Base-by-base conservation (phyloP, 768 basidiomycete genomes). In the Collybia nuda region DNA sequence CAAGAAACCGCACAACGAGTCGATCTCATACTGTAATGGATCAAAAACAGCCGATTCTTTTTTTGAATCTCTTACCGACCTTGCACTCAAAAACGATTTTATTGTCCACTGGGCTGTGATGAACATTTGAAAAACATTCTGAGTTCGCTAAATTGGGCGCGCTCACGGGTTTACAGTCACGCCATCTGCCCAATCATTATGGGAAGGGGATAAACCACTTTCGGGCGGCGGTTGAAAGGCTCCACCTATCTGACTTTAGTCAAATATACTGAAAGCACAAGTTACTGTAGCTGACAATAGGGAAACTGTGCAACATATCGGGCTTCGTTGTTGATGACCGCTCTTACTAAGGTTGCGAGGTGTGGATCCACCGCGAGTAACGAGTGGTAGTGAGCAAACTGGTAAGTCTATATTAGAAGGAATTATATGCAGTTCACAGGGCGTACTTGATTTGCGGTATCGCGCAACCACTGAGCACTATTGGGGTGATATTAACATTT, bases 381-480 rank as follows among this genome's bases (percentile, higher is more conserved):
- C 11, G 72, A 59, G 53, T 77, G 77, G 63, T 91, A 91, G 48
- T 85, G 82, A 15, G 85, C 84, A 57, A 91, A 87, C 83, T 90
- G 53, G 3, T 51, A 32, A 4, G 26, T 28, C 44, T n/a, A 38
- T 42, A 41, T 36, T 56, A 28, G 47, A 42, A 35, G 23, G 29
- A 35, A 57, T 42, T 55, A 32, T 23, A 18, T 12, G 23, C 18
- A 2, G 19, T 29, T 26, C 22, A 12, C 3, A 24, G 24, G 26
- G 59, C 67, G 23, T 47, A 84, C 86, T 68, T 89, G 88, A 61
- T 90, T 91, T 21, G 81, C 85, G 18, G 89, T 88, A 61, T 91
- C 88, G 44, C 89, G 84, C 32, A 91, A 74, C 89, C 89, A 91
- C 60, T 90, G 88, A 2, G 89, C 89, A 26, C 88, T 90, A 51